A percentile compares a stretch with the other conserved stretches of the same genome.
These are phyloP conservation scores for Magnaporthiopsis rhizophila DNA, from an alignment of 2,329 filamentous ascomycete genomes.

Conservation along the genomic window DNA sequence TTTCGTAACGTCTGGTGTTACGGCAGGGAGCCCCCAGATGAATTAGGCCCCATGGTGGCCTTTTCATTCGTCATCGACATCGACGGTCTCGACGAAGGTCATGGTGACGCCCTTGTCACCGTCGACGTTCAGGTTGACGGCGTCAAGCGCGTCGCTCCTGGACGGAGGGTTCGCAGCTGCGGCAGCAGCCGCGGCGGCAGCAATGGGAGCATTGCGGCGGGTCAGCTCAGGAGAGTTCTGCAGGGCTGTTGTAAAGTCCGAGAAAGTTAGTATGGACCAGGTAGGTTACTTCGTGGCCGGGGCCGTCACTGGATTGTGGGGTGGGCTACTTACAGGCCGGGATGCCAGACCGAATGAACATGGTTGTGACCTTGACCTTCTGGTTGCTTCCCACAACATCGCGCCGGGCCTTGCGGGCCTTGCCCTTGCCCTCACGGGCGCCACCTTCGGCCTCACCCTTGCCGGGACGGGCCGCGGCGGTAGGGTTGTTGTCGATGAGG, in stretches of 20 bases:
- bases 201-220: constrained; percentile 11
- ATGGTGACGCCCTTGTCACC: constrained; percentile 35
- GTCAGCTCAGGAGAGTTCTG: constrained; percentile 15
- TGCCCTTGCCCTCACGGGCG: not conserved
- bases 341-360: constrained; percentile 36
- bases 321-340: constrained; percentile 28
- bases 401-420: constrained; percentile 1
- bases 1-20: not conserved
- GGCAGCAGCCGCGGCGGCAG: constrained; percentile 6
- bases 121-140: constrained; percentile 36
- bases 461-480: constrained; percentile 13
- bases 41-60: not conserved
- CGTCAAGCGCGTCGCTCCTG: constrained; percentile 26
- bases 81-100: constrained; percentile 36
- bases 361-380: constrained; percentile 34
- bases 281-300: not conserved
- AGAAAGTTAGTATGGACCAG: not conserved
- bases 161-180: constrained; percentile 9
- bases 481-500: constrained; percentile 23
- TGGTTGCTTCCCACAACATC: constrained; percentile 2
- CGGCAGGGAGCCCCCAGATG: not conserved
- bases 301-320: not conserved
- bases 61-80: constrained; percentile 21
- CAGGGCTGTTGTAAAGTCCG: constrained; percentile 16
- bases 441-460: constrained; percentile 9